A percentile compares a stretch with the other conserved stretches of the same genome.
Evolutionary conservation across 805 yeast species (phyloP).

Genomic region (Cyberlindnera galapagoensis): DNA sequence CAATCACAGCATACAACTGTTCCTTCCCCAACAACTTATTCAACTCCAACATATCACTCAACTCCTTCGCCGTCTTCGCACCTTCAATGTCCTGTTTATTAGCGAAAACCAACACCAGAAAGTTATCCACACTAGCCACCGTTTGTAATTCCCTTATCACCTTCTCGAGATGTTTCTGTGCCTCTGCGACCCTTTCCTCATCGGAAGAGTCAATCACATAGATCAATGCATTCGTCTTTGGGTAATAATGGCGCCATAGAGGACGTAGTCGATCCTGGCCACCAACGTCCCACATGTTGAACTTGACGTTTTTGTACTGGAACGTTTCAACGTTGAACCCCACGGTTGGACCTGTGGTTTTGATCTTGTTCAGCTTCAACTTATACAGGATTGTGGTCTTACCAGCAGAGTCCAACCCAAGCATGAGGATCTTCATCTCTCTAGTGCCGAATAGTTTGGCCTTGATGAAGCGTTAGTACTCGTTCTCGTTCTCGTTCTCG

Average conservation of each 20-base stretch:
- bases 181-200: slow-evolving; percentile 62
- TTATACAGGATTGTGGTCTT: slow-evolving; percentile 84
- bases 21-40: slow-evolving; percentile 47
- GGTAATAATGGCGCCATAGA: slow-evolving; percentile 91
- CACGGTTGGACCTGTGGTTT: slow-evolving; percentile 84
- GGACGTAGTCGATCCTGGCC: slow-evolving; percentile 92
- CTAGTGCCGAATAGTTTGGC: slow-evolving; percentile 46
- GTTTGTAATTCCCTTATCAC: slow-evolving; percentile 73
- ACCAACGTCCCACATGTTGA: slow-evolving; percentile 94
- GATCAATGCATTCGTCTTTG: slow-evolving; percentile 87
- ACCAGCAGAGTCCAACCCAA: slow-evolving; percentile 91
- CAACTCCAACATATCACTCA: slow-evolving; percentile 67
- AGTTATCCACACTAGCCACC: slow-evolving; percentile 47
- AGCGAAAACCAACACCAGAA: slow-evolving; percentile 77
- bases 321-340: slow-evolving; percentile 91
- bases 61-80: slow-evolving; percentile 80
- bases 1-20: slow-evolving; percentile 87
- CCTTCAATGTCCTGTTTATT: slow-evolving; percentile 94
- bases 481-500: background rate
- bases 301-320: slow-evolving; percentile 71
- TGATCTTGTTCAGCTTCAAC: slow-evolving; percentile 68
- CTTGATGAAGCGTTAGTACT: slow-evolving; percentile 9
- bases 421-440: slow-evolving; percentile 69
- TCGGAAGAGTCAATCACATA: slow-evolving; percentile 88
- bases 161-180: slow-evolving; percentile 68